Evolutionary conservation across 495 filamentous ascomycete species (phyloP).

Genomic region (Chaetomium tenue): DNA sequence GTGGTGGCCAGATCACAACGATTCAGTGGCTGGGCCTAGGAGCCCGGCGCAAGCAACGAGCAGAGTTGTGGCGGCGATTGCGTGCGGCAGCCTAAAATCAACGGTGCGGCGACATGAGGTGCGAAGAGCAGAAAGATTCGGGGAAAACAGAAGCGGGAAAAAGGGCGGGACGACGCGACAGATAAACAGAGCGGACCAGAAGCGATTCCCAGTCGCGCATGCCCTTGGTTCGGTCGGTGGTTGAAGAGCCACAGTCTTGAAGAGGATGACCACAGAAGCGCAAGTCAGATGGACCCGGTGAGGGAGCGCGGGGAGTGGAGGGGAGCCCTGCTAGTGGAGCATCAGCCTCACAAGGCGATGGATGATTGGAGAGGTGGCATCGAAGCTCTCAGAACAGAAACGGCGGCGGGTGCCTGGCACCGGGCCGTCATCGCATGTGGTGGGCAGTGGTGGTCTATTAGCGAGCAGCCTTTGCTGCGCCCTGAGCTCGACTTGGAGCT

Average conservation of each 20-base stretch:
- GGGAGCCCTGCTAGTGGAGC: slow-evolving; percentile 38
- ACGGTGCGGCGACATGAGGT: slow-evolving; percentile 1
- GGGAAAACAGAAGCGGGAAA: slow-evolving; percentile 8
- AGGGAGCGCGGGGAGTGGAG: slow-evolving; percentile 27
- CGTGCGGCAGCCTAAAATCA: slow-evolving; percentile 2
- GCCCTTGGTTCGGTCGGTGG: slow-evolving; percentile 17
- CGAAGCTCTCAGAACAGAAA: slow-evolving; percentile 35
- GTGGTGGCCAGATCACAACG: not conserved
- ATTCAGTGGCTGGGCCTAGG: not conserved
- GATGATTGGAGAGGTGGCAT: slow-evolving; percentile 34
- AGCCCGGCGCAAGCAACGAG: slow-evolving; percentile 2
- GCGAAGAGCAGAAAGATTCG: not conserved
- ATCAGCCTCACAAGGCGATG: slow-evolving; percentile 37
- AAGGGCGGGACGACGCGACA: not conserved
- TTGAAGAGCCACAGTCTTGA: slow-evolving; percentile 24
- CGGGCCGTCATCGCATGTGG: slow-evolving; percentile 24
- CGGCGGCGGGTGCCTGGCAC: slow-evolving; percentile 36
- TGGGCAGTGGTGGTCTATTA: slow-evolving; percentile 22
- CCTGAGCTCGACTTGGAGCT: slow-evolving; percentile 27
- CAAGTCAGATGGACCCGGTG: slow-evolving; percentile 41
- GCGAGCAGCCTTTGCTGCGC: slow-evolving; percentile 19
- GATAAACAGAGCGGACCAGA: slow-evolving; percentile 23
- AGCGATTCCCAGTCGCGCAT: slow-evolving; percentile 15
- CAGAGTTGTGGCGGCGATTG: not conserved
- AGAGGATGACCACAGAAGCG: slow-evolving; percentile 33